These are phyloP conservation scores for Coemansia sp. DNA, from an alignment of 192 early-diverging fungal species.

Conservation along the genomic window DNA sequence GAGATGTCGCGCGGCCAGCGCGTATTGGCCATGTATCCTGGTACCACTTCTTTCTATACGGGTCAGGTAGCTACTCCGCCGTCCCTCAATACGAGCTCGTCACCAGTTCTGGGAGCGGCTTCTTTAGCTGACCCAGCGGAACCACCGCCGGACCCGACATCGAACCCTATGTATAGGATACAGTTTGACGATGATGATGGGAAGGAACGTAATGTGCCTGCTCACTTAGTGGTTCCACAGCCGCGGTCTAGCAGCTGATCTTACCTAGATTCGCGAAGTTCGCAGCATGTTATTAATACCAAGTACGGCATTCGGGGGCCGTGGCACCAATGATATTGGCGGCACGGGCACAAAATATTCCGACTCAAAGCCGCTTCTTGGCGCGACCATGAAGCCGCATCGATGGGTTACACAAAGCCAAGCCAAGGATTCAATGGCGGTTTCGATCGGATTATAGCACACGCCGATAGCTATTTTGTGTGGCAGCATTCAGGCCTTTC, in stretches of 20 bases:
- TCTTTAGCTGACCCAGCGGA: neutral
- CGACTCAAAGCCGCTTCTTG: neutral
- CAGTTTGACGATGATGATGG: conserved; percentile 53
- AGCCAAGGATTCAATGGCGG: too few relatives aligned
- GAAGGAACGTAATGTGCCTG: conserved; percentile 46
- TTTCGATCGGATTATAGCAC: neutral
- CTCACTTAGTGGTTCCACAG: conserved; percentile 45
- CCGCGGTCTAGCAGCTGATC: conserved; percentile 6
- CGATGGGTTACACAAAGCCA: neutral
- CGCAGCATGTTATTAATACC: too few relatives aligned
- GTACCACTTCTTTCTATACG: conserved; percentile 50
- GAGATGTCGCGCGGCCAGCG: conserved; percentile 43
- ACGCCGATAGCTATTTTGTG: neutral
- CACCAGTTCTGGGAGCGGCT: neutral
- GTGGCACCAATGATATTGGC: neutral
- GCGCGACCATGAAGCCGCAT: neutral
- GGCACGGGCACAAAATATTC: neutral
- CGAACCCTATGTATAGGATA: conserved; percentile 47
- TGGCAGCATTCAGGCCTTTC: too few relatives aligned
- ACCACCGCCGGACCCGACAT: conserved; percentile 19
- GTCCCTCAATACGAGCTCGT: conserved; percentile 26
- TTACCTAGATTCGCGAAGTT: too few relatives aligned
- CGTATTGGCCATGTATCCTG: conserved; percentile 49
- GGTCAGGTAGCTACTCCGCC: conserved; percentile 41
- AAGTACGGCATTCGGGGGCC: neutral